Evolutionary conservation across 78 protist genomes (phyloP).

Genomic region (Emiliania huxleyi): DNA sequence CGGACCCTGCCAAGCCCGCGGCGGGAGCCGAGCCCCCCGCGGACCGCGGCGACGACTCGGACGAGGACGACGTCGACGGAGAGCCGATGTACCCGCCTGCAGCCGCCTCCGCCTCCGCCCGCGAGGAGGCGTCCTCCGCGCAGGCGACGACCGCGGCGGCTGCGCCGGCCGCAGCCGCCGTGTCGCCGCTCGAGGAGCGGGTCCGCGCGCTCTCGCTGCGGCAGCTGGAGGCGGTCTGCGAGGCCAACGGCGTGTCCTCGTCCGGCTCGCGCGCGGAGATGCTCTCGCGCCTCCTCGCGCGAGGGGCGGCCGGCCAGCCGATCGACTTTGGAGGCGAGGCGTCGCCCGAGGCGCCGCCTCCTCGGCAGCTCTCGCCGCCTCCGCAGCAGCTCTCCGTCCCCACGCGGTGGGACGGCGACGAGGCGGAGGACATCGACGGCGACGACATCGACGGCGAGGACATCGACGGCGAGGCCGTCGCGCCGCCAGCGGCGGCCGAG

Average conservation of each 20-base stretch:
- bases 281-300: background rate
- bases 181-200: background rate
- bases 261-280: slow-evolving; percentile 2
- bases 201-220: background rate
- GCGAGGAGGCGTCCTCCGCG: background rate
- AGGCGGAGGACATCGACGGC: background rate
- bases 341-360: no score
- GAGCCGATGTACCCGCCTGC: background rate
- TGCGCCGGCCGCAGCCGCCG: background rate
- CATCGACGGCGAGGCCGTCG: background rate
- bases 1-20: background rate
- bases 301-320: background rate
- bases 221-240: background rate
- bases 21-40: background rate
- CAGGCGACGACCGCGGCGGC: background rate
- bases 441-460: background rate
- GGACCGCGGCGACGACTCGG: background rate
- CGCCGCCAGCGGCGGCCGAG: no score
- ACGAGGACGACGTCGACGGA: slow-evolving; percentile 9
- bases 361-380: background rate
- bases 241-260: background rate
- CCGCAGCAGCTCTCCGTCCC: background rate
- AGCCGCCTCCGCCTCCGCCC: background rate
- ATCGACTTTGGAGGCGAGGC: background rate
- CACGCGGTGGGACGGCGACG: background rate